These are phyloP conservation scores for Limonomyces culmigenus DNA, from an alignment of 1,284 basidiomycete species.

Conservation along the genomic window DNA sequence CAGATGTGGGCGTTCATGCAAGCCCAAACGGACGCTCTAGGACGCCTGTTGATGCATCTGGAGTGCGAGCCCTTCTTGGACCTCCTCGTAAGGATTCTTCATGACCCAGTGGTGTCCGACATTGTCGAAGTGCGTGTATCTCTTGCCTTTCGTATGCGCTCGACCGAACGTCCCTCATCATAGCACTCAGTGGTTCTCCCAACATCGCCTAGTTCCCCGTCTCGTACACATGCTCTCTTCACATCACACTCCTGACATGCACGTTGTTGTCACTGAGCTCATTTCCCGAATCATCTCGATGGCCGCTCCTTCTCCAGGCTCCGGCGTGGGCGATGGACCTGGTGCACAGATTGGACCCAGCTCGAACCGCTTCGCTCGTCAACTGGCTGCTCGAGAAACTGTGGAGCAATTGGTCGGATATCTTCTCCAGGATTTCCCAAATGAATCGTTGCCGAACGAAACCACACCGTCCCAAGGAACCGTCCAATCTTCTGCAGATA, in stretches of 20 bases:
- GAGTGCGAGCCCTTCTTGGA: conserved; percentile 88
- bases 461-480: conserved; percentile 8
- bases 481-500: too few relatives aligned
- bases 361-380: conserved; percentile 82
- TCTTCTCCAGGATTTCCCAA: conserved; percentile 64
- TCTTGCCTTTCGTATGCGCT: conserved; percentile 11
- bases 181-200: conserved; percentile 66
- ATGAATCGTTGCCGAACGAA: neutral
- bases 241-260: conserved; percentile 58
- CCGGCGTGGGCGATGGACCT: conserved; percentile 46
- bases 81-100: conserved; percentile 79
- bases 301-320: conserved; percentile 76
- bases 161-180: conserved; percentile 17
- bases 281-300: conserved; percentile 93
- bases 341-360: conserved; percentile 29
- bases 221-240: conserved; percentile 80
- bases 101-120: conserved; percentile 32
- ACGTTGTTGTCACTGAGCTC: conserved; percentile 81
- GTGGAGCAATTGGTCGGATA: conserved; percentile 63
- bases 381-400: conserved; percentile 69
- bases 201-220: conserved; percentile 69
- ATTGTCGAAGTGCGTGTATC: conserved; percentile 68
- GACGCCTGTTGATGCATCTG: conserved; percentile 74
- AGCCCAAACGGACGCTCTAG: conserved; percentile 67
- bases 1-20: conserved; percentile 91